Base-by-base conservation (phyloP, 495 filamentous ascomycete genomes). In the Penicillium robsamsonii region DNA sequence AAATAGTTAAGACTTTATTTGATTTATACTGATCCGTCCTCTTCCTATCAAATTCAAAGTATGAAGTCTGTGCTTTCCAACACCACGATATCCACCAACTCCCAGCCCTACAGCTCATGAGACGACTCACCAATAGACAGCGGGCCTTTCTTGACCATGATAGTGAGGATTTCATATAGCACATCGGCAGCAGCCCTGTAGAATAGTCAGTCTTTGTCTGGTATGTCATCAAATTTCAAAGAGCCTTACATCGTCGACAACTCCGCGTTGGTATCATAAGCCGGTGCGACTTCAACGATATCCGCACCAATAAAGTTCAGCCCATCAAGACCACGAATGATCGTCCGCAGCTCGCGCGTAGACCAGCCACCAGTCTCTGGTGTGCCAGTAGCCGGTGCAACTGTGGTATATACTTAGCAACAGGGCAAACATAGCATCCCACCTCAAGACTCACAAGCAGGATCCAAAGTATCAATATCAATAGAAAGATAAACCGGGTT, bases 341-440 rank as follows among this genome's bases (percentile, higher is more conserved):
- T 88, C 0, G 85, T 87, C 11, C 87, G 75, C 12, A 91, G 73
- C 64, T 96, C 91, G 43, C 91, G 81, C 0, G 90, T 92, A 1
- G 84, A 81, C 91, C 91, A 96, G 1, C 91, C 91, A 25, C 91
- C 91, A 0, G 90, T 89, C 65, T 96, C 91, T 37, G 90, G 84
- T 0, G 91, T 96, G 20, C 91, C 91, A 2, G 91, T 96, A 25
- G 87, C 91, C 57, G 88, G 88, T 4, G 88, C 88, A 62, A 88
- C 83, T 85, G 56, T 37, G 18, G 17, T 18, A 4, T 35, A 17
- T 48, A 7, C 31, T 18, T 25, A 48, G 27, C 0, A 1, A 20
- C 9, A n/a, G 31, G 5, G 0, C 18, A 27, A 18, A 43, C 31
- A 27, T 29, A 15, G 8, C 17, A 6, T 31, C 29, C 13, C 30